These are phyloP conservation scores for Arthrobotrys musiformis DNA, from an alignment of 2,329 filamentous ascomycete genomes.

Conservation along the genomic window DNA sequence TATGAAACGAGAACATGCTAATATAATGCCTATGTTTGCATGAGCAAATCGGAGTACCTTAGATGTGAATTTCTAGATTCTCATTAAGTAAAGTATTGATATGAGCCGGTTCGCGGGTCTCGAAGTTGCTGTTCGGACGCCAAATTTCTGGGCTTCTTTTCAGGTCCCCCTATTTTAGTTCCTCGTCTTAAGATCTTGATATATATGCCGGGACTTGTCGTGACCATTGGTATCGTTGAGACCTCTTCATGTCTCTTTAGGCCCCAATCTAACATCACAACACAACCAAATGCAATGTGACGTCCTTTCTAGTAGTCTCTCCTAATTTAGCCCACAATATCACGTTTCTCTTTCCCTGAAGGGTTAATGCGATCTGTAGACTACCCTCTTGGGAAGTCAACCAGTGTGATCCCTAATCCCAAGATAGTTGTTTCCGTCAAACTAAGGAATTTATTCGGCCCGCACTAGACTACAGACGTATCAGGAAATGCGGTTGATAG, in stretches of 20 bases:
- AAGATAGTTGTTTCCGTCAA: slow-evolving; percentile 1
- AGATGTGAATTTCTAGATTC: neutral
- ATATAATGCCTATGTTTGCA: too few relatives aligned
- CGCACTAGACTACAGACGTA: neutral
- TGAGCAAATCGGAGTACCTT: neutral
- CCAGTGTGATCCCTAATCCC: neutral
- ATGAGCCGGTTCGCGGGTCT: neutral
- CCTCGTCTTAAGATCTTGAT: too few relatives aligned
- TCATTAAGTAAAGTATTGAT: slow-evolving; percentile 3
- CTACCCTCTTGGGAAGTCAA: neutral
- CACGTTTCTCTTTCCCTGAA: slow-evolving; percentile 17
- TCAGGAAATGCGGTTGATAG: neutral
- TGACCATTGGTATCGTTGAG: too few relatives aligned
- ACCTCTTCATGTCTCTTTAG: too few relatives aligned
- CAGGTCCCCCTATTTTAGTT: too few relatives aligned
- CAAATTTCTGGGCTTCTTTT: neutral
- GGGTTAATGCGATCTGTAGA: neutral
- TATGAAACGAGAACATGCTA: slow-evolving; percentile 15
- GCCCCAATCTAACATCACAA: too few relatives aligned
- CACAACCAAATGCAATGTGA: too few relatives aligned
- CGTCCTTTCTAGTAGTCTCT: too few relatives aligned
- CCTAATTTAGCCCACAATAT: too few relatives aligned
- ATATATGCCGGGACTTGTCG: too few relatives aligned
- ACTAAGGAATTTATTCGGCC: neutral
- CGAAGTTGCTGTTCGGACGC: neutral